Conservation (phyloP, 208 protist species). For the Wallacemonas sp. region DNA sequence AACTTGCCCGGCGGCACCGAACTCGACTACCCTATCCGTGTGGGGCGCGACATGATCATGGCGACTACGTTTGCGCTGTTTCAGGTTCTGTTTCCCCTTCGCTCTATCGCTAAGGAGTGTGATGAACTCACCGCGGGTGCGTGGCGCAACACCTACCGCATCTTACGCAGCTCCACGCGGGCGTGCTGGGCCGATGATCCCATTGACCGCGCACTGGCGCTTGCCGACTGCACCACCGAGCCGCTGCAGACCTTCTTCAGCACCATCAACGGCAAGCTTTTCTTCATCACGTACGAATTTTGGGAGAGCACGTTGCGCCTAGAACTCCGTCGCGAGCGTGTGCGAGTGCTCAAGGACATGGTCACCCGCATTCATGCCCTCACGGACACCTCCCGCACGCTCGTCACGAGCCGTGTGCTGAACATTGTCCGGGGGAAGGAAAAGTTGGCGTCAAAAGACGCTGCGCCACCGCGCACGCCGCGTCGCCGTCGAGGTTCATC, state of each 20-base stretch:
- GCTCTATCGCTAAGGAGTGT: constrained; percentile 27
- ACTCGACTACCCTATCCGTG: constrained; percentile 17
- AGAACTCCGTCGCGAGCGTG: constrained; percentile 50
- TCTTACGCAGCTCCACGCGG: constrained; percentile 25
- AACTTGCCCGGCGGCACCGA: constrained; percentile 4
- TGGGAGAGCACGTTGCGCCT: constrained; percentile 58
- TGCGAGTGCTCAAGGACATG: constrained; percentile 25
- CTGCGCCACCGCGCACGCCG: neutral
- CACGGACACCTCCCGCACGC: constrained; percentile 21
- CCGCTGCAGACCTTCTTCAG: constrained; percentile 30
- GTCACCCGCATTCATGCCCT: constrained; percentile 48
- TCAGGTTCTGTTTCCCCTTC: constrained; percentile 38
- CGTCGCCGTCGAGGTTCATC: neutral
- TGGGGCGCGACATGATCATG: constrained; percentile 50
- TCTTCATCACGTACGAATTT: constrained; percentile 52
- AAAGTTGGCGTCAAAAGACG: neutral
- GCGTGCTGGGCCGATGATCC: constrained; percentile 57
- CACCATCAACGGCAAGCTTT: constrained; percentile 22
- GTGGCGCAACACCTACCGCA: constrained; percentile 23
- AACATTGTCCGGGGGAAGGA: neutral
- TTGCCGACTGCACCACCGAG: constrained; percentile 27
- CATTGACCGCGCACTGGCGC: constrained; percentile 35
- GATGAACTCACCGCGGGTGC: constrained; percentile 28
- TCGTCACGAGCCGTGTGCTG: constrained; percentile 20
- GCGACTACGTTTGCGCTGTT: constrained; percentile 29